These are phyloP conservation scores for Salvia rosmarinus DNA, from an alignment of 257 asterid species.

Conservation along the genomic window DNA sequence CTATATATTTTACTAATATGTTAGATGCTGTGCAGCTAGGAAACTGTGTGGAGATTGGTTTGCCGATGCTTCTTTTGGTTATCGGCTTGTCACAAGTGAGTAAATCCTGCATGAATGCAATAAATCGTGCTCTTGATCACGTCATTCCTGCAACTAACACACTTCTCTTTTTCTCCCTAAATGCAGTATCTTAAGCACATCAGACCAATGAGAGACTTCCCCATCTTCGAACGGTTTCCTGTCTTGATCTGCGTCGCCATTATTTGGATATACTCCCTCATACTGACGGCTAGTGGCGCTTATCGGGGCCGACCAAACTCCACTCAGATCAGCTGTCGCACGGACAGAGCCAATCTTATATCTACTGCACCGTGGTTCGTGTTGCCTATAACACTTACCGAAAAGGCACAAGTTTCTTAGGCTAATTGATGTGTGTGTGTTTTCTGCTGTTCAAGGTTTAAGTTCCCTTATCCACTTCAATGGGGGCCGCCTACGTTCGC, in stretches of 20 bases:
- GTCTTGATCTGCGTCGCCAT: constrained; percentile 71
- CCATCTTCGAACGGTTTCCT: constrained; percentile 91
- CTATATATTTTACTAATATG: constrained; percentile 7
- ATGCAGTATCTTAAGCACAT: constrained; percentile 94
- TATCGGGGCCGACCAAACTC: constrained; percentile 55
- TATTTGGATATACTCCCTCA: constrained; percentile 79
- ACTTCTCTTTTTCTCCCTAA: constrained; percentile 1
- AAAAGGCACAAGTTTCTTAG: neutral
- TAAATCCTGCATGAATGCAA: neutral
- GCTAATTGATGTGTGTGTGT: constrained; percentile 3
- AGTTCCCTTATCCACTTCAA: constrained; percentile 92
- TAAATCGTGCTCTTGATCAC: neutral
- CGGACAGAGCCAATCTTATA: constrained; percentile 82
- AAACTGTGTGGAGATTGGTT: constrained; percentile 90
- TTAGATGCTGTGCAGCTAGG: constrained; percentile 69
- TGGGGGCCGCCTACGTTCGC: constrained; percentile 98
- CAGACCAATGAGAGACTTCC: constrained; percentile 84
- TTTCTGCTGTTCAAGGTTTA: constrained; percentile 64
- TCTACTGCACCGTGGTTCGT: constrained; percentile 93
- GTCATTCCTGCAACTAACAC: constrained; percentile 38
- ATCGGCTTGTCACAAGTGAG: constrained; percentile 92
- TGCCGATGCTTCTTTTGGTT: constrained; percentile 84
- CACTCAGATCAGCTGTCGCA: constrained; percentile 84
- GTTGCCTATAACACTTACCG: constrained; percentile 22
- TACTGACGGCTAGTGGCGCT: constrained; percentile 93